Conservation (phyloP, 192 early-diverging fungal species). For the Coemansia sp. region DNA sequence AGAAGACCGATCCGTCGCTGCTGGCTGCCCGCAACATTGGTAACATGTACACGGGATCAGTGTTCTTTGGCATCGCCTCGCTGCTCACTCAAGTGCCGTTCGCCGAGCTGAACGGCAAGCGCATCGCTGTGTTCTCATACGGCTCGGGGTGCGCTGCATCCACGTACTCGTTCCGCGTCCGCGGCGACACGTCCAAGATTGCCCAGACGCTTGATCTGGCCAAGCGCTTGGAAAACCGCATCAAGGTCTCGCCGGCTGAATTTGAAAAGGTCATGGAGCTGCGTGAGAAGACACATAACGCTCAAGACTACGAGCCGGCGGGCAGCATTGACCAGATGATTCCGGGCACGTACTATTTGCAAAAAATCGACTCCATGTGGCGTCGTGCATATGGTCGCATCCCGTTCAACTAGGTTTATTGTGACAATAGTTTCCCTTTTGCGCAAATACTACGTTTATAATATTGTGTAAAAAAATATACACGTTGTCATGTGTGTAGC, state of each 20-base stretch:
- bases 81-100: conserved; percentile 73
- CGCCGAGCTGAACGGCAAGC: conserved; percentile 76
- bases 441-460: too few species aligned
- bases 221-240: conserved; percentile 71
- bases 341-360: conserved; percentile 87
- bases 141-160: conserved; percentile 95
- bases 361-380: conserved; percentile 88
- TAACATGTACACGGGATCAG: conserved; percentile 86
- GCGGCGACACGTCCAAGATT: conserved; percentile 63
- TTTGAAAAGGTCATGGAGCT: conserved; percentile 83
- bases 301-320: conserved; percentile 75
- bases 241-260: conserved; percentile 68
- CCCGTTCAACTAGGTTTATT: conserved; percentile 33
- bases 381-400: conserved; percentile 80
- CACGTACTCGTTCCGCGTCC: conserved; percentile 89
- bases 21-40: conserved; percentile 87
- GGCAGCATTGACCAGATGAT: conserved; percentile 66
- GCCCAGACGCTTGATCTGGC: conserved; percentile 63
- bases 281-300: conserved; percentile 84
- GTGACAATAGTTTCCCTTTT: too few species aligned
- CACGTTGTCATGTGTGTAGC: too few species aligned
- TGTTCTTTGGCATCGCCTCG: conserved; percentile 76
- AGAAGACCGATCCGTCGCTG: conserved; percentile 77
- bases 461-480: too few species aligned
- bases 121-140: conserved; percentile 90